phyloP scores from a whole-genome alignment of 2,329 filamentous ascomycete species.

The Talaromyces verruculosus region DNA sequence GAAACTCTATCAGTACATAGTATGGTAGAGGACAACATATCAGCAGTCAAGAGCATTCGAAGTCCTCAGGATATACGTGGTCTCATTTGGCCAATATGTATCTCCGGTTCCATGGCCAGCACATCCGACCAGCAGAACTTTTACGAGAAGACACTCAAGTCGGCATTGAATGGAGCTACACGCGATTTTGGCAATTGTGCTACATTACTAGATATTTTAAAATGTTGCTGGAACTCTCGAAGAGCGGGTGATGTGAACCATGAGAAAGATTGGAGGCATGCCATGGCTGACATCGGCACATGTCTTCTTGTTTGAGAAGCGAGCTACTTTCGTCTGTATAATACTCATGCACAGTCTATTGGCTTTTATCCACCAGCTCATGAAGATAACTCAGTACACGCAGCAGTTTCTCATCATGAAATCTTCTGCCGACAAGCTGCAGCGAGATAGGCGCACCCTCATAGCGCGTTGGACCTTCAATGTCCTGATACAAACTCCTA shows the following conservation, averaged over 20 bases:
- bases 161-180: constrained; percentile 23
- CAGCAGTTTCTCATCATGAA: constrained; percentile 47
- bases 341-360: not conserved
- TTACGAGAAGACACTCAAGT: constrained; percentile 14
- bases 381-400: not conserved
- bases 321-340: not conserved
- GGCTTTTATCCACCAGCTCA: not conserved
- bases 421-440: constrained; percentile 15
- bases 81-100: constrained; percentile 24
- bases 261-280: constrained; percentile 11
- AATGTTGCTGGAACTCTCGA: constrained; percentile 16
- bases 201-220: constrained; percentile 15
- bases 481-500: constrained; percentile 44
- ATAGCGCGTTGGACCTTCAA: constrained; percentile 44
- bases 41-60: constrained; percentile 12
- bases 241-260: not conserved
- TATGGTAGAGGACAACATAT: constrained; percentile 1
- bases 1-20: not conserved
- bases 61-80: constrained; percentile 19
- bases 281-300: constrained; percentile 15
- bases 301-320: constrained; percentile 14
- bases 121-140: constrained; percentile 19
- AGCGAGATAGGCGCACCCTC: constrained; percentile 18
- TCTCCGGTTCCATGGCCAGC: constrained; percentile 24
- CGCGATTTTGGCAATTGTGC: constrained; percentile 22